Conservation (phyloP, 177 flowering plant genomes). For the Tripterygium wilfordii region DNA sequence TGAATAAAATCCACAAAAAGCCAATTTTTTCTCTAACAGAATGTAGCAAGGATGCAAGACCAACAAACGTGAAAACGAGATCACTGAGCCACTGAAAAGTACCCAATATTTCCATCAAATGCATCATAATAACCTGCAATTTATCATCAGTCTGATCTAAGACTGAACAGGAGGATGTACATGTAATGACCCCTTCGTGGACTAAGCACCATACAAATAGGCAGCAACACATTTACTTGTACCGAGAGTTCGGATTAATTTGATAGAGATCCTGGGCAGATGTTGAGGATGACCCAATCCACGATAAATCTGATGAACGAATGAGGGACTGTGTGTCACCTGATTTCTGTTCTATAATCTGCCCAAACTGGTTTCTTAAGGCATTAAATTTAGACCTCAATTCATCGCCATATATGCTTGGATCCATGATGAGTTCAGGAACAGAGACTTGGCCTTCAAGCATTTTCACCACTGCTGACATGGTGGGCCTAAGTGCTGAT, state of each 20-base stretch:
- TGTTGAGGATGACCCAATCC: slow-evolving; percentile 1
- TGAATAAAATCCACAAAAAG: too few relatives aligned
- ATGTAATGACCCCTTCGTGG: too few relatives aligned
- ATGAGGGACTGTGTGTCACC: neutral
- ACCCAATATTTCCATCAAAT: too few relatives aligned
- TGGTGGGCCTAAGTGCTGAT: slow-evolving; percentile 25
- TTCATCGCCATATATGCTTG: slow-evolving; percentile 10
- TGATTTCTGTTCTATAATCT: neutral
- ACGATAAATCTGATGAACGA: neutral
- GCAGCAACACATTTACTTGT: too few relatives aligned
- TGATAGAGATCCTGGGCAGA: neutral
- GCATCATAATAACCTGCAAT: too few relatives aligned
- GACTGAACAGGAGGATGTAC: too few relatives aligned
- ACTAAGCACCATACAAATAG: too few relatives aligned
- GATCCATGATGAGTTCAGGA: slow-evolving; percentile 8
- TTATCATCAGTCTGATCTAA: too few relatives aligned
- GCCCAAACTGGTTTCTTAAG: slow-evolving; percentile 13
- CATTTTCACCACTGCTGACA: slow-evolving; percentile 31
- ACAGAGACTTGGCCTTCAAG: slow-evolving; percentile 21
- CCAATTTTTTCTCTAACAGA: too few relatives aligned
- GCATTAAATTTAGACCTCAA: slow-evolving; percentile 15
- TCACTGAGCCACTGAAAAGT: too few relatives aligned
- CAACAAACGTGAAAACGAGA: too few relatives aligned
- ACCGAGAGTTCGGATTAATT: neutral
- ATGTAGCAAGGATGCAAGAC: too few relatives aligned